A percentile compares a stretch with the other conserved stretches of the same genome.
Evolutionary conservation across 2,329 filamentous ascomycete genomes (phyloP).

Genomic region (Aphanoascus verrucosus): DNA sequence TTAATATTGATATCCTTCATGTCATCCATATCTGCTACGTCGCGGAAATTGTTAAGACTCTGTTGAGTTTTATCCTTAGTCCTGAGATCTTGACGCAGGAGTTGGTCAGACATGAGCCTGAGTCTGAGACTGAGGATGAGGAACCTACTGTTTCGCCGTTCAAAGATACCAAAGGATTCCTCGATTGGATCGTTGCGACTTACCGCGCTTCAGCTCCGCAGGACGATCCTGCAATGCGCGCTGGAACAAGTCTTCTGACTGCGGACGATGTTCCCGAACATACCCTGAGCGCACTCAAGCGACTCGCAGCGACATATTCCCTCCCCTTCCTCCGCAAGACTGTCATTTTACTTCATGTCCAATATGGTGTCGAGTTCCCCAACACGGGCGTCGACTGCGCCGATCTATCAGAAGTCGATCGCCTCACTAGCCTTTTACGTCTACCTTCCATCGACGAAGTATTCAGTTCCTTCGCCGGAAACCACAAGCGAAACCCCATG

Average conservation of each 20-base stretch:
- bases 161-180: conserved; percentile 25
- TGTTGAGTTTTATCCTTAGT: conserved; percentile 44
- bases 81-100: conserved; percentile 30
- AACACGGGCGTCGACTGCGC: conserved; percentile 43
- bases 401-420: conserved; percentile 62
- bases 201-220: conserved; percentile 11
- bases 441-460: conserved; percentile 72
- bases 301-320: conserved; percentile 63
- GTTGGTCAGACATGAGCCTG: conserved; percentile 19
- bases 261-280: conserved; percentile 20
- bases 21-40: conserved; percentile 78
- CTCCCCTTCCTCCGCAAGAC: conserved; percentile 82
- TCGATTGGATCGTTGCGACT: conserved; percentile 28
- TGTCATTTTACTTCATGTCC: conserved; percentile 71
- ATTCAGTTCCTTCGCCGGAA: conserved; percentile 47
- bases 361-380: conserved; percentile 80
- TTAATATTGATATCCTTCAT: conserved; percentile 64
- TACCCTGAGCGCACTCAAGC: conserved; percentile 25
- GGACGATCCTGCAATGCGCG: background rate
- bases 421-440: conserved; percentile 63
- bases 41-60: conserved; percentile 78
- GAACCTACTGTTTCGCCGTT: background rate
- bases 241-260: conserved; percentile 11
- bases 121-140: conserved; percentile 17
- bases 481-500: conserved; percentile 33